Evolutionary conservation across 2,329 filamentous ascomycete genomes (phyloP).

Genomic region (Scedosporium dehoogii): DNA sequence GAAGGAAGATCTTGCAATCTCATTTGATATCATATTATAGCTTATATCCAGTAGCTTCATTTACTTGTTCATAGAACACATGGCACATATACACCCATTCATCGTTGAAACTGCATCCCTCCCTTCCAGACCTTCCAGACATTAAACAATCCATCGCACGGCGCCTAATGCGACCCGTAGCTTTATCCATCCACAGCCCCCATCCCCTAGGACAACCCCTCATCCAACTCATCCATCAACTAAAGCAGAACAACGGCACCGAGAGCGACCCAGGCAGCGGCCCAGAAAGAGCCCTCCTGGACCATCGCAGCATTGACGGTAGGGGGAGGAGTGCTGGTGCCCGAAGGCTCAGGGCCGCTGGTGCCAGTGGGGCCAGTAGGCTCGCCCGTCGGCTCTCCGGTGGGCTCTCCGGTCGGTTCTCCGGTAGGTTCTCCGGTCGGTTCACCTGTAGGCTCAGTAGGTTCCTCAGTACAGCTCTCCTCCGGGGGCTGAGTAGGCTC

Average conservation of each 20-base stretch:
- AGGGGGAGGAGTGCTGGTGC: background rate
- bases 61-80: too few species aligned
- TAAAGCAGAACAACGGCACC: background rate
- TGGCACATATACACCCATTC: too few species aligned
- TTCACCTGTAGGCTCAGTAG: background rate
- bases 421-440: background rate
- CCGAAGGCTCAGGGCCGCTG: background rate
- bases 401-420: background rate
- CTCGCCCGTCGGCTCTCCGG: background rate
- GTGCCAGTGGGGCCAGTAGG: background rate
- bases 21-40: too few species aligned
- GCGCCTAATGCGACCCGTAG: too few species aligned
- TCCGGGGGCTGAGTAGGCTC: background rate
- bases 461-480: background rate
- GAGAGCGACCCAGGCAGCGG: background rate
- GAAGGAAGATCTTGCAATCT: too few species aligned
- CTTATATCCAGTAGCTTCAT: too few species aligned
- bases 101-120: too few species aligned
- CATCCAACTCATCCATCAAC: background rate
- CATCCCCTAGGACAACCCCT: too few species aligned
- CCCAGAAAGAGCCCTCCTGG: background rate
- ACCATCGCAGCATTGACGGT: background rate
- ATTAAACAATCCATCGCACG: too few species aligned
- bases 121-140: too few species aligned
- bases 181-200: too few species aligned